Percentiles rank a stretch among this genome's conserved stretches.
These are phyloP conservation scores for Corchorus olitorius DNA, from an alignment of 345 rosid species.

Conservation along the genomic window DNA sequence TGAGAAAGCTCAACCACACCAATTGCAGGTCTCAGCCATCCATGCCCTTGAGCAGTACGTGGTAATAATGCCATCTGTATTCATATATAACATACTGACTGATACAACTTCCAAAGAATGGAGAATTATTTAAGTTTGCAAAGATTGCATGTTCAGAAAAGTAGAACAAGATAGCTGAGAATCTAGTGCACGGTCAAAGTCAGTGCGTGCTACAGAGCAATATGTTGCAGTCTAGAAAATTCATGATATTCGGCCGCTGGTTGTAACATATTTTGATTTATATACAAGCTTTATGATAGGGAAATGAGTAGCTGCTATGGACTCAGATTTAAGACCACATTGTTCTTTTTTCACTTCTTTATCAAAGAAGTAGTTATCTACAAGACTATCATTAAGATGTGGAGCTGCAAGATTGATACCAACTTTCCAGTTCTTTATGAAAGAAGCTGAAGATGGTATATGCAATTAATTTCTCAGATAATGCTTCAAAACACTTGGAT, in stretches of 20 bases:
- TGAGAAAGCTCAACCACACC: constrained; percentile 98
- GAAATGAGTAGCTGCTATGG: neutral
- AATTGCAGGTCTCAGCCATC: constrained; percentile 97
- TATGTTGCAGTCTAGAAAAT: neutral
- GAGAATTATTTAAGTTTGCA: neutral
- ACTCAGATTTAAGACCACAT: neutral
- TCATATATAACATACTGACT: constrained; percentile 16
- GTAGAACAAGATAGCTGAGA: constrained; percentile 3
- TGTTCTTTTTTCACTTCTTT: constrained; percentile 3
- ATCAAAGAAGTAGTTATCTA: neutral
- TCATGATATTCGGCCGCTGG: neutral
- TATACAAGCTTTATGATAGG: neutral
- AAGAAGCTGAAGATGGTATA: neutral
- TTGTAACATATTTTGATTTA: neutral
- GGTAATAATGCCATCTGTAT: constrained; percentile 94
- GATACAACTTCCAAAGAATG: constrained; percentile 7
- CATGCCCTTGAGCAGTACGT: constrained; percentile 88
- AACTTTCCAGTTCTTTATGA: neutral
- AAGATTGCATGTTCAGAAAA: neutral
- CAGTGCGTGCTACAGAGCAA: neutral
- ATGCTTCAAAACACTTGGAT: neutral
- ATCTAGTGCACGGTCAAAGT: neutral
- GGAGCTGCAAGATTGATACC: neutral
- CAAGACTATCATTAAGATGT: neutral
- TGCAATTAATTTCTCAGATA: neutral